phyloP scores from a whole-genome alignment of 1,139 yeast species.

The Sugiyamaella neomexicana region DNA sequence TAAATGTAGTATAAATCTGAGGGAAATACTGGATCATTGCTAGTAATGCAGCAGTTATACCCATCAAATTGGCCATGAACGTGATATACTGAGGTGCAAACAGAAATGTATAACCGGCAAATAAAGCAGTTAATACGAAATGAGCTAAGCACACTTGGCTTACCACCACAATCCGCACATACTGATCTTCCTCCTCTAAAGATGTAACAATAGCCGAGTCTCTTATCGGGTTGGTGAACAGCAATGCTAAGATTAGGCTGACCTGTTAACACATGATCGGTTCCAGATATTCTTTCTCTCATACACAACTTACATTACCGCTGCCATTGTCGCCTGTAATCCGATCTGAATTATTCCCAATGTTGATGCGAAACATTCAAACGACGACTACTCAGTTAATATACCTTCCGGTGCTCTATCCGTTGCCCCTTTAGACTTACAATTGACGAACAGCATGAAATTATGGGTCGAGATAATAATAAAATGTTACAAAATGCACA shows the following conservation, averaged over 20 bases:
- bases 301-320: conserved; percentile 47
- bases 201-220: not conserved
- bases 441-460: conserved; percentile 38
- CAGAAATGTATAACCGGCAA: conserved; percentile 31
- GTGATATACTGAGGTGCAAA: conserved; percentile 23
- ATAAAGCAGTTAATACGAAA: conserved; percentile 28
- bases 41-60: conserved; percentile 54
- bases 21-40: conserved; percentile 78
- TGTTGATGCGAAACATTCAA: conserved; percentile 70
- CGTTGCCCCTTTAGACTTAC: conserved; percentile 20
- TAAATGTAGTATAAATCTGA: conserved; percentile 70
- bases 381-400: conserved; percentile 11
- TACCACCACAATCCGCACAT: conserved; percentile 16
- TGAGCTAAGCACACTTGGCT: conserved; percentile 28
- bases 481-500: conserved; percentile 70
- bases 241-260: conserved; percentile 8
- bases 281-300: too few species aligned
- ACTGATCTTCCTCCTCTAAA: conserved; percentile 12
- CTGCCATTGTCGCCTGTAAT: conserved; percentile 65
- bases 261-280: too few species aligned
- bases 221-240: conserved; percentile 16
- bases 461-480: conserved; percentile 50
- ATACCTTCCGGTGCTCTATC: too few species aligned
- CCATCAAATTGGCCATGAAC: conserved; percentile 58
- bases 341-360: conserved; percentile 70